Evolutionary conservation across 2,329 filamentous ascomycete genomes (phyloP).

Genomic region (Aspergillus alliaceus): DNA sequence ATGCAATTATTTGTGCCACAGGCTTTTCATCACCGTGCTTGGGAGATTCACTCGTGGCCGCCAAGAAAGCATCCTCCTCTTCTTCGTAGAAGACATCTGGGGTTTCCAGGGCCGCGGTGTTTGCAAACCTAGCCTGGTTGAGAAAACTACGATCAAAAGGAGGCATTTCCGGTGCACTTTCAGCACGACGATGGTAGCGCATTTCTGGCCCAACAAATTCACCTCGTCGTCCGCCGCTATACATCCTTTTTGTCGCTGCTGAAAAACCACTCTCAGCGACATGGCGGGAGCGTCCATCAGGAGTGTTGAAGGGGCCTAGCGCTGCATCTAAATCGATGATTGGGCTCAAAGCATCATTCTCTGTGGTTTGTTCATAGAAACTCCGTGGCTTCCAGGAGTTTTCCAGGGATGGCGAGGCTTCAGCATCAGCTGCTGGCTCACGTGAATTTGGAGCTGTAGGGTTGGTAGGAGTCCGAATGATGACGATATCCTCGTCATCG

Average conservation of each 20-base stretch:
- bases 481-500: conserved; percentile 47
- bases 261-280: conserved; percentile 39
- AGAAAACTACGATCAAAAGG: conserved; percentile 47
- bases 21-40: conserved; percentile 17
- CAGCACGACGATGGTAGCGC: conserved; percentile 51
- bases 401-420: conserved; percentile 29
- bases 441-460: conserved; percentile 30
- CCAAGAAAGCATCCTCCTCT: conserved; percentile 51
- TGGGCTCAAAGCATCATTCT: conserved; percentile 69
- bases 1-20: conserved; percentile 1
- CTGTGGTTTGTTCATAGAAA: conserved; percentile 45
- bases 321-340: conserved; percentile 95
- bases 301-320: conserved; percentile 84
- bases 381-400: conserved; percentile 44
- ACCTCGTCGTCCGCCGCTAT: conserved; percentile 49
- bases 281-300: conserved; percentile 39
- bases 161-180: conserved; percentile 51
- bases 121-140: conserved; percentile 37
- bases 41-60: conserved; percentile 36
- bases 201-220: conserved; percentile 50
- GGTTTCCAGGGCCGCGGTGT: conserved; percentile 39
- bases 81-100: conserved; percentile 53
- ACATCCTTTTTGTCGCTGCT: conserved; percentile 45
- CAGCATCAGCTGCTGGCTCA: conserved; percentile 17
- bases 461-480: conserved; percentile 46